Evolutionary conservation across 2,329 filamentous ascomycete species (phyloP).

Genomic region (Zasmidium citrigriseum): DNA sequence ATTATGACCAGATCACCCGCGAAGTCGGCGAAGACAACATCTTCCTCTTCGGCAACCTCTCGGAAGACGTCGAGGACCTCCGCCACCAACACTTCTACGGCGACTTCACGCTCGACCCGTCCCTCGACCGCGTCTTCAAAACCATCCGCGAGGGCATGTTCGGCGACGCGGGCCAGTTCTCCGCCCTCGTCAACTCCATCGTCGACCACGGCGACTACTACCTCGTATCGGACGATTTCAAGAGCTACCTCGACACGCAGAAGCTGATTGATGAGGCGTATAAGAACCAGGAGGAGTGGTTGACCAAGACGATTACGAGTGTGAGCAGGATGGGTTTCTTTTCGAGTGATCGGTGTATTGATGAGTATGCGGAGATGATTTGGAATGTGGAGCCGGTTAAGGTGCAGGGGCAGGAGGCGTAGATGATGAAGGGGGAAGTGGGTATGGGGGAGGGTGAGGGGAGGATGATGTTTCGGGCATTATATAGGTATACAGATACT

Average conservation of each 20-base stretch:
- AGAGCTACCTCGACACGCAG: slow-evolving; percentile 90
- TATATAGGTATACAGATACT: no score
- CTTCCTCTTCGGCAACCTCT: slow-evolving; percentile 94
- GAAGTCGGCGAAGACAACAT: slow-evolving; percentile 97
- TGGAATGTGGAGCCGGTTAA: slow-evolving; percentile 89
- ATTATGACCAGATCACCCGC: slow-evolving; percentile 71
- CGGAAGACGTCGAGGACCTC: slow-evolving; percentile 95
- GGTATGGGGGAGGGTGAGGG: background rate
- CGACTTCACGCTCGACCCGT: slow-evolving; percentile 72
- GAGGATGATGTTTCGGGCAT: no score
- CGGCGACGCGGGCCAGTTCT: slow-evolving; percentile 75
- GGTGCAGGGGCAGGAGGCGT: background rate
- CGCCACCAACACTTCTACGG: slow-evolving; percentile 88
- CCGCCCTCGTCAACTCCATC: slow-evolving; percentile 80
- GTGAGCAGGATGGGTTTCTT: slow-evolving; percentile 96
- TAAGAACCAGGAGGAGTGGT: slow-evolving; percentile 88
- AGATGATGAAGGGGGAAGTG: background rate
- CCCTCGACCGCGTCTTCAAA: slow-evolving; percentile 79
- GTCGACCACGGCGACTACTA: slow-evolving; percentile 96
- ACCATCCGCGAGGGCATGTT: slow-evolving; percentile 79
- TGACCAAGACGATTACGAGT: slow-evolving; percentile 83
- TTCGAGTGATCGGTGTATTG: slow-evolving; percentile 90
- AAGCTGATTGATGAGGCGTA: slow-evolving; percentile 88
- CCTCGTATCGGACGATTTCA: slow-evolving; percentile 95
- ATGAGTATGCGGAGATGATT: slow-evolving; percentile 94